Conservation (phyloP, 306 rosid genomes). For the Cucurbita argyrosperma region DNA sequence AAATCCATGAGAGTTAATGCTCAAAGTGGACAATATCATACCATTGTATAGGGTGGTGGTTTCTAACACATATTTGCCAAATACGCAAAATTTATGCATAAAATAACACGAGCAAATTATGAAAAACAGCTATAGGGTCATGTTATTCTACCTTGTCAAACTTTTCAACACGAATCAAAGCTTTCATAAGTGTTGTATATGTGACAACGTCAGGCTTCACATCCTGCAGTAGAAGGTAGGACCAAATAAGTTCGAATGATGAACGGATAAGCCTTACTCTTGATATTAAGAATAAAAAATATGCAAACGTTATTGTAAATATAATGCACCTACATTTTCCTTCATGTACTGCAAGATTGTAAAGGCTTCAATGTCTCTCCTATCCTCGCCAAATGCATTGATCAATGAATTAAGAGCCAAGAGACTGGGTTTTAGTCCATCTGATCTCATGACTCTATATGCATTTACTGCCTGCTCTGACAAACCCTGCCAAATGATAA, state of each 20-base stretch:
- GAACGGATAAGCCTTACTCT: background rate
- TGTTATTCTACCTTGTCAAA: constrained; percentile 38
- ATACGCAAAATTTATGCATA: background rate
- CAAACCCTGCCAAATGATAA: constrained; percentile 50
- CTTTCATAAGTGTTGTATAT: constrained; percentile 94
- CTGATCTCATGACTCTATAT: constrained; percentile 64
- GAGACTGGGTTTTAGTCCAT: constrained; percentile 74
- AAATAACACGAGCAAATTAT: background rate
- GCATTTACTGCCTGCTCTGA: constrained; percentile 80
- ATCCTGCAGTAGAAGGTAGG: constrained; percentile 35
- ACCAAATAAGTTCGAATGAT: background rate
- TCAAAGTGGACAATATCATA: too few relatives aligned
- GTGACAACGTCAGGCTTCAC: constrained; percentile 83
- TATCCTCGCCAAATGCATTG: constrained; percentile 82
- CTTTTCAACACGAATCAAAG: constrained; percentile 70
- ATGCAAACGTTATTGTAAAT: background rate
- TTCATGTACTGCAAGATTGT: constrained; percentile 80
- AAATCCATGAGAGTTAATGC: too few relatives aligned
- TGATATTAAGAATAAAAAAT: background rate
- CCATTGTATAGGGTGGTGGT: too few relatives aligned
- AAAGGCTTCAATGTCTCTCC: constrained; percentile 87
- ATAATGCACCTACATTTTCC: constrained; percentile 40
- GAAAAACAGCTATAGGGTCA: background rate
- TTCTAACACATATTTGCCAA: background rate
- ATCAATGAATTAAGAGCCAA: constrained; percentile 83